Evolutionary conservation across 495 filamentous ascomycete species (phyloP), one percentile per base, ranked within the genome.

Genomic region (Paragyromitra xinjiangensis): DNA sequence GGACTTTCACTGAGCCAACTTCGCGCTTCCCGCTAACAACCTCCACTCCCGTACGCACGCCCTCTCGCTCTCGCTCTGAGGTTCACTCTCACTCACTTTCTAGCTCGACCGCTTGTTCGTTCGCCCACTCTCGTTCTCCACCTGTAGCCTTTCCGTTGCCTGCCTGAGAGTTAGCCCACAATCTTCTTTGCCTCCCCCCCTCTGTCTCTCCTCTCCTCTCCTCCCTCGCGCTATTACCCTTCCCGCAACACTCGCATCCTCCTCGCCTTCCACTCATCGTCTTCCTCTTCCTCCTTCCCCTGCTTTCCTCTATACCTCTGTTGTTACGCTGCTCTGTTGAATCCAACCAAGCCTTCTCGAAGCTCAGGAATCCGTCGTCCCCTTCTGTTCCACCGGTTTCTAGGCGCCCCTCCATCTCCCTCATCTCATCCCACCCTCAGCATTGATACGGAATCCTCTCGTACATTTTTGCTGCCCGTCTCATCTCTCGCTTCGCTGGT

Each of bases 401-500:
- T 40, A 39, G 37, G 65, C 71, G 69, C 75, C 69, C 75, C 69
- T 68, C 71, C 61, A 56, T 73, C 59, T 39, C 67, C 48, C 51
- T 77, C 64, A 64, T 67, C 73, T 58, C 59, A 59, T 68, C 73
- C 44, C 72, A 22, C 65, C n/a, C 66, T n/a, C 53, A 42, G 48
- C 75, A 63, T 67, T 67, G 67, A 64, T 78, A 71, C 45, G 42
- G 19, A 61, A 66, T 62, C 61, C 44, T 62, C 55, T 66, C 66
- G 19, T 64, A 53, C 34, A 39, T 72, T 40, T 50, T 37, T 19
- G 29, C 45, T 72, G 22, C 45, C 73, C 62, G 62, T 48, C 58
- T 58, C 42, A 22, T 61, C 67, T 69, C 45, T 62, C 62, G 34
- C 69, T 80, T 80, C 78, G 78, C 78, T 79, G 78, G 78, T 56